Evolutionary conservation across 345 rosid species (phyloP).

Genomic region (Adansonia digitata): DNA sequence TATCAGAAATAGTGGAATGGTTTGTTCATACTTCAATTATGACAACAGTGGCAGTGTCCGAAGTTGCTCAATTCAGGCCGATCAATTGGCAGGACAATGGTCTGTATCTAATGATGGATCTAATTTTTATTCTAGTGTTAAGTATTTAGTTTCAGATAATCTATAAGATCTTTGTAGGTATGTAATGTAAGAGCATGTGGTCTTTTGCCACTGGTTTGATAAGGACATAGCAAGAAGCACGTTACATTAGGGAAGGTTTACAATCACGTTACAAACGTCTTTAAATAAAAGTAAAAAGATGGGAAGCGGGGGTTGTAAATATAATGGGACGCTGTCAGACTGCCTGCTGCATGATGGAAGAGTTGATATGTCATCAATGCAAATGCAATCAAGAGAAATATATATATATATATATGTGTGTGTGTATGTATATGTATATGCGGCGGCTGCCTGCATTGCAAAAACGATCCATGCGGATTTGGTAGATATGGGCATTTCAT

Average conservation of each 20-base stretch:
- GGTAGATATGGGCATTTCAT: conserved; percentile 62
- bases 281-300: conserved; percentile 73
- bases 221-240: conserved; percentile 57
- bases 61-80: conserved; percentile 89
- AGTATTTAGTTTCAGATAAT: neutral
- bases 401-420: too few species aligned
- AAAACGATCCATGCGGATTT: conserved; percentile 82
- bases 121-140: neutral
- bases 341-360: conserved; percentile 82
- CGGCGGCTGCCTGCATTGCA: conserved; percentile 83
- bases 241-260: conserved; percentile 66
- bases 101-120: conserved; percentile 22
- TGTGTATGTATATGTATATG: conserved; percentile 92
- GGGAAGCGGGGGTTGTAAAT: conserved; percentile 85
- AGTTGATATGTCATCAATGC: conserved; percentile 69
- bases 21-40: conserved; percentile 76
- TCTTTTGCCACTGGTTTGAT: conserved; percentile 68
- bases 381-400: conserved; percentile 90
- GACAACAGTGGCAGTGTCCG: conserved; percentile 56
- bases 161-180: conserved; percentile 39
- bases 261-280: conserved; percentile 67
- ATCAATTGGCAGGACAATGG: conserved; percentile 99
- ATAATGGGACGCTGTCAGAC: too few species aligned
- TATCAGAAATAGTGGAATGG: conserved; percentile 91
- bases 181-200: conserved; percentile 82